These are phyloP conservation scores for Pisolithus microcarpus DNA, from an alignment of 768 basidiomycete species.

Conservation along the genomic window DNA sequence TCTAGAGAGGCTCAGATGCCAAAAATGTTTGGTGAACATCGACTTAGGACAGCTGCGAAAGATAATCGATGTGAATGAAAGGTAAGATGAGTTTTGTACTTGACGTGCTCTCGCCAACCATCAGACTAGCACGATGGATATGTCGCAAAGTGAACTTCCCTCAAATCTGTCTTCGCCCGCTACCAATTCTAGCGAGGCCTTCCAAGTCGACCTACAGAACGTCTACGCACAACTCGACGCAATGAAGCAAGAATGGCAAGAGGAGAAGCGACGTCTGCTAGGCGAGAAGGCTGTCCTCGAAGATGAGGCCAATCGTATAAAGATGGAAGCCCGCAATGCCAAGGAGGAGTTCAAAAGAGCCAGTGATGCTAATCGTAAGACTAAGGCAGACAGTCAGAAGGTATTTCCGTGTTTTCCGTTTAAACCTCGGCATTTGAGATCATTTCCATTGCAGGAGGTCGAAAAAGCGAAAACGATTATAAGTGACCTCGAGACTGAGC, in stretches of 20 bases:
- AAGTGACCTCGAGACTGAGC: conserved; percentile 60
- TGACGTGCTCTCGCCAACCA: conserved; percentile 5
- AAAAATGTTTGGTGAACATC: conserved; percentile 60
- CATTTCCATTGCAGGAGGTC: conserved; percentile 47
- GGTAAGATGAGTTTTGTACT: conserved; percentile 32
- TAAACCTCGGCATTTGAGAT: background rate
- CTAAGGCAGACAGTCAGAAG: conserved; percentile 45
- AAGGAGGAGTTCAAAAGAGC: conserved; percentile 52
- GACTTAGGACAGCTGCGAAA: conserved; percentile 40
- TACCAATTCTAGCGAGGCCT: conserved; percentile 57
- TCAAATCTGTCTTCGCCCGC: conserved; percentile 63
- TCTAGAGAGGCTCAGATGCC: conserved; percentile 56
- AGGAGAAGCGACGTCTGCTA: conserved; percentile 54
- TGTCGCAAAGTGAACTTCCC: conserved; percentile 39
- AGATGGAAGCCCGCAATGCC: conserved; percentile 49
- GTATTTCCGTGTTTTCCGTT: conserved; percentile 30
- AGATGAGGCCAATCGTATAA: conserved; percentile 61
- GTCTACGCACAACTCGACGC: conserved; percentile 57
- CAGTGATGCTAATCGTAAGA: conserved; percentile 42
- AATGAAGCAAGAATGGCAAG: conserved; percentile 64
- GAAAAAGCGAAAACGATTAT: conserved; percentile 60
- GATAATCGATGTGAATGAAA: conserved; percentile 48
- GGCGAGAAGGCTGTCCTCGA: conserved; percentile 70
- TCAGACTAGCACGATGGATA: conserved; percentile 44
- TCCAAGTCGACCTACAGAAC: conserved; percentile 50